Evolutionary conservation across 2,329 filamentous ascomycete genomes (phyloP), one percentile per base, ranked within the genome.

Genomic region (Emydomyces testavorans): DNA sequence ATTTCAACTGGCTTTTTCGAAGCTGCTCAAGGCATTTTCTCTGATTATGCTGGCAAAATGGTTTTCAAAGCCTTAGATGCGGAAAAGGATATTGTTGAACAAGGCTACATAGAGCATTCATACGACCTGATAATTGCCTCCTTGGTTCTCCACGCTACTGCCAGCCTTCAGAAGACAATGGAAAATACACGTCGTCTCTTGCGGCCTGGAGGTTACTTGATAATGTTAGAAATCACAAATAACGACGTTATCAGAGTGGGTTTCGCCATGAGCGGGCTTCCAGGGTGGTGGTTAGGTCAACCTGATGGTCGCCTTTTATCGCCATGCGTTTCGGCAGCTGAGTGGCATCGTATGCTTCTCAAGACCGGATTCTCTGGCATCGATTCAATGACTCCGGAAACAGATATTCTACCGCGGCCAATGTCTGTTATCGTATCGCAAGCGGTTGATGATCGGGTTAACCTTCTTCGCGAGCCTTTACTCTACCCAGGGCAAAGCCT

Each of bases 151-250:
- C 65, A 69, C 49, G 64, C 66, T 3, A 69, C 66, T 2, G 6
- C 0, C n/a, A 26, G 1, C 35, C 50, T 31, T 38, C 65, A 59
- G 37, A 18, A 58, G 23, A 55, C 38, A 62, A 55, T 26, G 52
- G 62, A 26, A 2, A 65, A 71, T 45, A 53, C 64, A 0, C 62
- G 69, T 0, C 52, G 51, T 0, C 53, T 73, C 0, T 55, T 73
- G 0, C 68, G 64, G 40, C 68, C 73, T 1, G 72, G 71, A 1
- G 74, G 73, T 0, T 69, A 68, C 48, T 56, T 77, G 0, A 29
- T 75, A 2, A 36, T 72, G 0, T 35, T 70, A 1, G 73, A 77
- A 48, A 48, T 67, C 1, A 65, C 58, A 1, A 43, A 57, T 10
- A 47, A 53, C 3, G 50, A 52, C 4, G 24, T 52, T 1, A 56